Base-by-base conservation (phyloP, 2,329 filamentous ascomycete species). In the Gremmenia infestans region DNA sequence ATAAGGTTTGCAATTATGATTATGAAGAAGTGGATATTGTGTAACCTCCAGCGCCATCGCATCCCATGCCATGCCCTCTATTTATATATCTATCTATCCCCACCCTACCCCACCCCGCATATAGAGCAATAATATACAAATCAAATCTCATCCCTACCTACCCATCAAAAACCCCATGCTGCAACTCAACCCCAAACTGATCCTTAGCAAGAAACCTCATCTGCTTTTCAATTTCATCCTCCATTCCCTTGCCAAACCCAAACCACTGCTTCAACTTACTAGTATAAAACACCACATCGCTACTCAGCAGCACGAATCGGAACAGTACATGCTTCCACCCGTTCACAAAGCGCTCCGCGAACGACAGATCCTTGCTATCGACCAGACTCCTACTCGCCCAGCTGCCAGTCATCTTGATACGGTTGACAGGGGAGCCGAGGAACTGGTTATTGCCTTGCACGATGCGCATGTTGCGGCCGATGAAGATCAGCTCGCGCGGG, bases 141-240 rank as follows among this genome's bases (percentile, higher is more conserved):
- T 11, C 28, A 32, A 32, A 32, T 11, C 28, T 32, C 28, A 32
- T 32, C 7, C 8, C 28, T 32, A 32, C 28, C 62, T 63, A 96
- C 4, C 93, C 92, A 55, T 95, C 90, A 73, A 97, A 97, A 2
- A 96, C 81, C 42, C 86, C 84, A 70, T 95, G 90, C 69, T 96
- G 88, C 62, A 97, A 73, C 72, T 97, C 92, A 3, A 97, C 83
- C 0, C 94, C 94, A 74, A 94, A 91, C 53, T 71, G 71, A 64
- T 95, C 92, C 70, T 88, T 90, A 1, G 92, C 93, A 78, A 97
- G 89, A 55, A 80, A 82, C 72, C 82, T 86, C 91, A 97, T 95
- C 64, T 87, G 82, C 68, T 82, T 81, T 76, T 97, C 94, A 59
- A 97, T 85, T 70, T 93, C 91, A 68, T 97, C 93, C 70, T 97